Evolutionary conservation across 805 yeast species (phyloP), one percentile per base, ranked within the genome.

Genomic region (Clavispora asparagi): DNA sequence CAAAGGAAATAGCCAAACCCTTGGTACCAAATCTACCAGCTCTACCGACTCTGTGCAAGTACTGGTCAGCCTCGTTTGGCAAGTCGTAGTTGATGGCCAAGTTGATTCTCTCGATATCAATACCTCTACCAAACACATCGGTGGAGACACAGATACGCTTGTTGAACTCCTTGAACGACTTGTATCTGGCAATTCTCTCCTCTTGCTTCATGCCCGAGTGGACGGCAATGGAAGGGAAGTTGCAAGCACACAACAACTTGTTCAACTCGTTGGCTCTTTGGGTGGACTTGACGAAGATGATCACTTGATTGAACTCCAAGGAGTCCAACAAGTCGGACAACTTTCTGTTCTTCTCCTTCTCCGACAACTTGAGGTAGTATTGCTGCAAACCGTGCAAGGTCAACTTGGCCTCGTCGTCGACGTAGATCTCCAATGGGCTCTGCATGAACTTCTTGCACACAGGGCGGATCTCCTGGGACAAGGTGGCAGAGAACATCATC

Each of bases 1-100:
- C 94, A 55, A 92, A 87, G 37, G 97, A 88, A 48, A 94, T 79
- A 44, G 97, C 95, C 61, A 94, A 82, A 76, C 99, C 99, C 77
- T 92, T 92, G 66, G 99, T 92, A 77, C 99, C 99, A 62, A 92
- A 92, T 81, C 99, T 91, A 74, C 99, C 99, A 58, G 99, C 99
- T 82, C 99, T 90, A 65, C 99, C 99, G 53, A 92, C 99, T 77
- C 99, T 89, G 78, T 92, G 99, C 67, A 92, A 81, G 73, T 94
- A 92, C 73, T 94, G 97, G 71, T 92, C 98, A 54, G 98, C 96
- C 75, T 91, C 97, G 55, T 71, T 77, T 59, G 99, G 97, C 77
- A 92, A 76, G 73, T 92, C 99, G 72, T 92, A 92, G 78, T 92
- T 94, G 77, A 92, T 90, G 52, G 99, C 99, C 68, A 92, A 75